These are phyloP conservation scores for Dipodascus albidus DNA, from an alignment of 805 yeast species.

Conservation along the genomic window DNA sequence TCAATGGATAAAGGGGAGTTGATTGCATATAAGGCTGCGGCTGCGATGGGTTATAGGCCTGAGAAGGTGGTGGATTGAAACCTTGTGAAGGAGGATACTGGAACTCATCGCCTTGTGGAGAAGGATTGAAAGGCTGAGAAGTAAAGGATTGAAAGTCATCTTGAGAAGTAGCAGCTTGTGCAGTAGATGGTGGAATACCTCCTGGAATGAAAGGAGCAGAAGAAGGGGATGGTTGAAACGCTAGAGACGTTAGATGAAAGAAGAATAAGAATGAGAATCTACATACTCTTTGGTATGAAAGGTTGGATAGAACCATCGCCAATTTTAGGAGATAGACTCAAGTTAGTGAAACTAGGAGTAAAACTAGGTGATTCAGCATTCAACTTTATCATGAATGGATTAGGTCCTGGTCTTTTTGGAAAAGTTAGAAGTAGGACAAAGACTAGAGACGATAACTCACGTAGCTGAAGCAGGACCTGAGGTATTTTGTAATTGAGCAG, in stretches of 20 bases:
- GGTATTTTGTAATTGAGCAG: neutral
- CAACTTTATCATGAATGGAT: conserved; percentile 30
- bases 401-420: neutral
- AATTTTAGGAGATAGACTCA: neutral
- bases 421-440: neutral
- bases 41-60: conserved; percentile 1
- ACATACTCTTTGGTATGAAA: neutral
- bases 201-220: neutral
- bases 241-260: neutral
- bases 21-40: conserved; percentile 15
- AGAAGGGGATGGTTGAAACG: neutral
- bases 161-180: conserved; percentile 3
- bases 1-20: conserved; percentile 31
- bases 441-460: neutral
- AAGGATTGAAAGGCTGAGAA: conserved; percentile 4
- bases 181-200: conserved; percentile 4
- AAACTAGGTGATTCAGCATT: conserved; percentile 48
- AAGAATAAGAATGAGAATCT: neutral
- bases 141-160: neutral
- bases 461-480: neutral
- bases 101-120: neutral
- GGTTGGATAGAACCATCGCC: neutral
- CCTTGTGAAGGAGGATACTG: neutral
- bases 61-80: neutral
- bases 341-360: conserved; percentile 29